A percentile compares a stretch with the other conserved stretches of the same genome.
These are phyloP conservation scores for Rubia peregrina DNA, from an alignment of 305 asterid species.

Conservation along the genomic window DNA sequence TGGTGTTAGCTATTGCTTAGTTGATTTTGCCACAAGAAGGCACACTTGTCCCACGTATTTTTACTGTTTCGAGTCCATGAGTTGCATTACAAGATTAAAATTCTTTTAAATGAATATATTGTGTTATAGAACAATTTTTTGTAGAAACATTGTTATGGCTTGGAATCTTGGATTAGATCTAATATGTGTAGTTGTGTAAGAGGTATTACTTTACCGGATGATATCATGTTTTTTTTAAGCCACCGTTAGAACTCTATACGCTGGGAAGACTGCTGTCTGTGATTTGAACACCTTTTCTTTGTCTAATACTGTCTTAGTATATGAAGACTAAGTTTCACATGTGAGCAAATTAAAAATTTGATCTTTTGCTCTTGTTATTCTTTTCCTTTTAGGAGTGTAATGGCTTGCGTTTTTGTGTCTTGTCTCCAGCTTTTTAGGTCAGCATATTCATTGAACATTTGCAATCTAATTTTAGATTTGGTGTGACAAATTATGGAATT, in stretches of 20 bases:
- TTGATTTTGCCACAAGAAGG: not conserved
- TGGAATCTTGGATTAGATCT: not conserved
- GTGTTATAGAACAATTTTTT: not conserved
- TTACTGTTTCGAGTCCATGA: not conserved
- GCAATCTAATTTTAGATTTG: not conserved
- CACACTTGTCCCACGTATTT: not conserved
- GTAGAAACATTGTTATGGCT: not conserved
- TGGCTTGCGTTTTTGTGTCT: not conserved
- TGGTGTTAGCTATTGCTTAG: not conserved
- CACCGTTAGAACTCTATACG: not conserved
- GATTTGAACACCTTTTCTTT: not conserved
- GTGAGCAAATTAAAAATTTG: no score
- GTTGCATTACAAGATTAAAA: not conserved
- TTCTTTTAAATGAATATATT: not conserved
- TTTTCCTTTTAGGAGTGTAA: not conserved
- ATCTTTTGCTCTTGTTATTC: no score
- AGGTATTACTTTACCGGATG: not conserved
- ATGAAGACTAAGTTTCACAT: not conserved
- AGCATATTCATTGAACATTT: no score
- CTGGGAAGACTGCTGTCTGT: not conserved
- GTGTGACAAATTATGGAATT: not conserved
- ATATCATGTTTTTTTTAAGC: not conserved
- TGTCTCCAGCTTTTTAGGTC: not conserved
- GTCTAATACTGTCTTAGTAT: not conserved
- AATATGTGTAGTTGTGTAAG: not conserved